These are phyloP conservation scores for Calcarisporium arbuscula DNA, from an alignment of 2,329 filamentous ascomycete genomes.

Conservation along the genomic window DNA sequence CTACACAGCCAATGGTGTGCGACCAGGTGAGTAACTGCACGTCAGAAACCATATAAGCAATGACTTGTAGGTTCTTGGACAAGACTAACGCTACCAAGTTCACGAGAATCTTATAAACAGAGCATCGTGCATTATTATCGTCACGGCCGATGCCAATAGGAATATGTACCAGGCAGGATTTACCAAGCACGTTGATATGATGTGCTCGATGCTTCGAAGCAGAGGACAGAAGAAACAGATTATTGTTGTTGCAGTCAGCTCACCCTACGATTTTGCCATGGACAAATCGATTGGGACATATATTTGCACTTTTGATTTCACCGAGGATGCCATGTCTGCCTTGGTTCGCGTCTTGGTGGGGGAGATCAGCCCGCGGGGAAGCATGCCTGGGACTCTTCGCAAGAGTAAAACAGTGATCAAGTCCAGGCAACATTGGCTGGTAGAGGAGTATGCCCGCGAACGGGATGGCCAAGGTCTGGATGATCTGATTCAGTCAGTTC, in stretches of 20 bases:
- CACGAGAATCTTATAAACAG: constrained; percentile 90
- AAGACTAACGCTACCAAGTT: constrained; percentile 35
- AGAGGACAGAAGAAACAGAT: constrained; percentile 80
- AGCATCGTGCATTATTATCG: constrained; percentile 79
- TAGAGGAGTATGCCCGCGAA: constrained; percentile 78
- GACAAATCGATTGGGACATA: constrained; percentile 88
- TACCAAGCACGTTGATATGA: constrained; percentile 93
- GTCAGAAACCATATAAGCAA: constrained; percentile 1
- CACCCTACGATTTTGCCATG: constrained; percentile 93
- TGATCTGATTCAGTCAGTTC: constrained; percentile 64
- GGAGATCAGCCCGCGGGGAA: constrained; percentile 55
- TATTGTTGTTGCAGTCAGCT: constrained; percentile 88
- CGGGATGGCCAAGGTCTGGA: constrained; percentile 70
- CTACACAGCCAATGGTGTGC: constrained; percentile 87
- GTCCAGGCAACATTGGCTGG: constrained; percentile 90
- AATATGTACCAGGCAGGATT: constrained; percentile 93
- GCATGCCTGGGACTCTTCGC: constrained; percentile 66
- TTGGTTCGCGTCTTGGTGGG: constrained; percentile 80
- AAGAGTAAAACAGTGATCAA: constrained; percentile 84
- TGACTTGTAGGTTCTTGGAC: neutral
- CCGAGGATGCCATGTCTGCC: constrained; percentile 81
- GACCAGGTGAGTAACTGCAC: constrained; percentile 48
- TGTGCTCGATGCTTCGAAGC: constrained; percentile 76
- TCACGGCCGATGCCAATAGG: constrained; percentile 89
- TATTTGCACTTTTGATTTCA: constrained; percentile 94